Evolutionary conservation across 352 stramenopile genomes (phyloP).

Genomic region (Discostella stelligera): DNA sequence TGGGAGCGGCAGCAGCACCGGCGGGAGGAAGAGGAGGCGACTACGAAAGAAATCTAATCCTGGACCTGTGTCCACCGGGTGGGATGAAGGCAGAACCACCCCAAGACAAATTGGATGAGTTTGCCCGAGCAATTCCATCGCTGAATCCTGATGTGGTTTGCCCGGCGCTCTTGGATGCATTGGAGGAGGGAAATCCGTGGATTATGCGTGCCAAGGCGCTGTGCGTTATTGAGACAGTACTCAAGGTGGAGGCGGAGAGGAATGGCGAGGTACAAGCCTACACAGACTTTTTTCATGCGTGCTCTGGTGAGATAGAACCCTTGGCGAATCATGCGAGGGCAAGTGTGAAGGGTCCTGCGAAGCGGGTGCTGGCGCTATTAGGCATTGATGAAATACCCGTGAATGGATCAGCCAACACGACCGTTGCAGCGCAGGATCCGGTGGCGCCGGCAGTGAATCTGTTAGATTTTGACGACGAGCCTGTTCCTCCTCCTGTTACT

Average conservation of each 20-base stretch:
- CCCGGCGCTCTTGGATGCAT: conserved; percentile 90
- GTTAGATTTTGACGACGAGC: conserved; percentile 73
- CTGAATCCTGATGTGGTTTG: conserved; percentile 92
- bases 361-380: conserved; percentile 62
- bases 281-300: conserved; percentile 78
- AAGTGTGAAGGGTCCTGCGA: conserved; percentile 66
- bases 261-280: conserved; percentile 58
- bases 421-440: conserved; percentile 5
- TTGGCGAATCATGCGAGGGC: conserved; percentile 63
- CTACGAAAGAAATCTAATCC: conserved; percentile 92
- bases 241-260: conserved; percentile 49
- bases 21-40: conserved; percentile 57
- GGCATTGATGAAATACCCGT: conserved; percentile 37
- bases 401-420: conserved; percentile 1
- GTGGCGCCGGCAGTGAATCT: conserved; percentile 57
- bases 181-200: conserved; percentile 86
- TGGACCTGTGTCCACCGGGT: conserved; percentile 89
- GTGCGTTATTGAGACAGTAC: conserved; percentile 88
- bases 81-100: conserved; percentile 93
- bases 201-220: conserved; percentile 92
- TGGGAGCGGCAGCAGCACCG: not conserved
- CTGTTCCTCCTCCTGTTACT: conserved; percentile 13
- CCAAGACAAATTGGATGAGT: conserved; percentile 91
- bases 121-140: conserved; percentile 88
- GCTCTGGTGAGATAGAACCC: conserved; percentile 69